Base-by-base conservation (phyloP, 768 basidiomycete species). In the Tricholoma bakamatsutake region DNA sequence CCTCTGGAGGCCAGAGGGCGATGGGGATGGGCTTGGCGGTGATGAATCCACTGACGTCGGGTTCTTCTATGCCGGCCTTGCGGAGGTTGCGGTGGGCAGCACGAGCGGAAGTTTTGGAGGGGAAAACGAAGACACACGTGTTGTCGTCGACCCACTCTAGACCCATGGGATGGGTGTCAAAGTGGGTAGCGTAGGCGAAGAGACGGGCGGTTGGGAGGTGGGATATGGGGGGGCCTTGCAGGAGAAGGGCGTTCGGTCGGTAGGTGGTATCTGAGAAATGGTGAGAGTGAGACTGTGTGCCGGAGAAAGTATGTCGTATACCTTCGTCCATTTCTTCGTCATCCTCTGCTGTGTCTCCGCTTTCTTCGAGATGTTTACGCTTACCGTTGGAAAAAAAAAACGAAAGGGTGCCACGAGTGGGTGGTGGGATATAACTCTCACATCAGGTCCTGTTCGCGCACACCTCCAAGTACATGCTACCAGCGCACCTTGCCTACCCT, bases 71-170 rank as follows among this genome's bases (percentile, higher is more conserved):
- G 8, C 69, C 59, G 13, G 76, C 70, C 66, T 84, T 85, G 61
- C 77, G 77, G 15, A 90, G 75, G 18, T 63, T 64, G 10, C 72
- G 69, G 60, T 79, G 76, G 1, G 81, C 85, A 1, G 70, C 61
- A 24, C 79, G 76, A 11, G 89, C 89, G 11, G 75, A 68, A 35
- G 71, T 57, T 50, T 76, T 81, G 37, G 80, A 77, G 6, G 78
- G 70, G 65, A 90, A 93, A 42, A 93, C 86, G 50, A 93, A 73
- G 3, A 93, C 79, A 61, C 89, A 92, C 24, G 87, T 90, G 21
- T 74, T 85, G 70, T 93, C 91, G 67, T 91, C 84, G 17, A 93
- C 79, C 91, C 91, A 93, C 71, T 93, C 91, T 7, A 93, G 72
- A 7, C 80, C 90, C 59, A 90, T 77, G 0, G 90, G 90, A 17